Evolutionary conservation across 306 rosid species (phyloP).

Genomic region (Comarum palustre): DNA sequence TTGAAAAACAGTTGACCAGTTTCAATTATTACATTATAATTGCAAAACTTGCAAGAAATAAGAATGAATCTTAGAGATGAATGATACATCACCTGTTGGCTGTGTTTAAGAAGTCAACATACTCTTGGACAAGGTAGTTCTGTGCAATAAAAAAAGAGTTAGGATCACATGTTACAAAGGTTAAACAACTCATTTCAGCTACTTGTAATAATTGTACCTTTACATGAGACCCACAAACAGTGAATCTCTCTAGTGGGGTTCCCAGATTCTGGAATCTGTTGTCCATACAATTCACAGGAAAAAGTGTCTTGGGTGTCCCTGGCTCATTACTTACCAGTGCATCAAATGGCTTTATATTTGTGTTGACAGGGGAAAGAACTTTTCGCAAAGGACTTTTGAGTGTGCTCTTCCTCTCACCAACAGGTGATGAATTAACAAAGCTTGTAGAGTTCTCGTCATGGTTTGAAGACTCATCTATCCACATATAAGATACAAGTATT

Average conservation of each 20-base stretch:
- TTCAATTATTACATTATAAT: neutral
- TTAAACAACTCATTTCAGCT: neutral
- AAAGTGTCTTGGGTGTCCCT: slow-evolving; percentile 44
- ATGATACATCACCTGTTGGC: slow-evolving; percentile 65
- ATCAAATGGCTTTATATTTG: slow-evolving; percentile 34
- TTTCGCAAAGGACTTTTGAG: slow-evolving; percentile 51
- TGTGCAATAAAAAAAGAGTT: slow-evolving; percentile 31
- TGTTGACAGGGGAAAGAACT: slow-evolving; percentile 60
- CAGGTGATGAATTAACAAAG: slow-evolving; percentile 16
- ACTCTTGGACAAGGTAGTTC: slow-evolving; percentile 66
- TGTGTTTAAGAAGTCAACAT: slow-evolving; percentile 68
- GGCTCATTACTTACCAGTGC: slow-evolving; percentile 32
- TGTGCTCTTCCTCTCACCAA: slow-evolving; percentile 29
- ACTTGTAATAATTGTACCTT: slow-evolving; percentile 45
- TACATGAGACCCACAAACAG: slow-evolving; percentile 47
- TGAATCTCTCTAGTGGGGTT: slow-evolving; percentile 73
- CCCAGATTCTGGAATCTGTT: slow-evolving; percentile 26
- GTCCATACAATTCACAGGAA: slow-evolving; percentile 26
- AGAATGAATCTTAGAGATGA: slow-evolving; percentile 5
- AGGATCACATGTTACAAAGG: slow-evolving; percentile 22
- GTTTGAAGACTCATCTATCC: slow-evolving; percentile 33
- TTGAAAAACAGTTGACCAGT: neutral
- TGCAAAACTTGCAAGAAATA: neutral
- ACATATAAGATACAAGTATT: neutral
- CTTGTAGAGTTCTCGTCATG: slow-evolving; percentile 23